These are phyloP conservation scores for Furcasterigmium sp. DNA, from an alignment of 2,329 filamentous ascomycete species.

Conservation along the genomic window DNA sequence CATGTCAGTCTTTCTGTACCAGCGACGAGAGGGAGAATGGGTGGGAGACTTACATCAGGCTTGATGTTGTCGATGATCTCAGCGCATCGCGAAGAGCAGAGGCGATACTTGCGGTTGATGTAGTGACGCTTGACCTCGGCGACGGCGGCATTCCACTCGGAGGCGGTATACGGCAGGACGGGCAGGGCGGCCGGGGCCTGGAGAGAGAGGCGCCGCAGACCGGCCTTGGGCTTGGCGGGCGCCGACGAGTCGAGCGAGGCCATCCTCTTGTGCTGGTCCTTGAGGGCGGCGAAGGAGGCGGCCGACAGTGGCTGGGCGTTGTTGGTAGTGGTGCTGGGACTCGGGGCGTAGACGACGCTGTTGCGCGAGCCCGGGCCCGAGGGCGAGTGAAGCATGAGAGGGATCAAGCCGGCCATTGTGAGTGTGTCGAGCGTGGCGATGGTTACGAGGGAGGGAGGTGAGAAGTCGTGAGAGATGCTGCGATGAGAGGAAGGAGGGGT, in stretches of 20 bases:
- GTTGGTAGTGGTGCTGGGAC: slow-evolving; percentile 3
- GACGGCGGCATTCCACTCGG: slow-evolving; percentile 47
- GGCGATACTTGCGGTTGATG: slow-evolving; percentile 42
- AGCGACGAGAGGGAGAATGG: neutral
- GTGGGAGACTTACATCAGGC: slow-evolving; percentile 31
- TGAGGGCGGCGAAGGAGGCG: neutral
- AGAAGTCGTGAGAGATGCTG: too few species aligned
- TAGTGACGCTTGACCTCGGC: slow-evolving; percentile 51
- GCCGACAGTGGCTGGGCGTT: too few species aligned
- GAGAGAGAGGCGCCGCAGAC: slow-evolving; percentile 13
- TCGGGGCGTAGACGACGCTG: slow-evolving; percentile 13
- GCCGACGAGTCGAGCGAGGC: slow-evolving; percentile 1
- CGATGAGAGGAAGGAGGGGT: too few species aligned
- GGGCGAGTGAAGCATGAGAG: slow-evolving; percentile 20
- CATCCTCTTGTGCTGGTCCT: slow-evolving; percentile 4
- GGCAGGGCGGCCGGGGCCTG: slow-evolving; percentile 16
- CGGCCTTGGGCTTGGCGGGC: slow-evolving; percentile 13
- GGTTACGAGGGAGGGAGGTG: slow-evolving; percentile 1
- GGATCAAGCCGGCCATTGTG: slow-evolving; percentile 24
- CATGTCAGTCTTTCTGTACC: neutral
- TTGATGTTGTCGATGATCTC: slow-evolving; percentile 46
- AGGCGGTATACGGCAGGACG: slow-evolving; percentile 34
- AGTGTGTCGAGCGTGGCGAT: slow-evolving; percentile 1
- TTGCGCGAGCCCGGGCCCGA: slow-evolving; percentile 9
- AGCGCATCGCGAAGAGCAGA: slow-evolving; percentile 46